These are phyloP conservation scores for Bruguiera parviflora DNA, from an alignment of 345 rosid species.

Conservation along the genomic window DNA sequence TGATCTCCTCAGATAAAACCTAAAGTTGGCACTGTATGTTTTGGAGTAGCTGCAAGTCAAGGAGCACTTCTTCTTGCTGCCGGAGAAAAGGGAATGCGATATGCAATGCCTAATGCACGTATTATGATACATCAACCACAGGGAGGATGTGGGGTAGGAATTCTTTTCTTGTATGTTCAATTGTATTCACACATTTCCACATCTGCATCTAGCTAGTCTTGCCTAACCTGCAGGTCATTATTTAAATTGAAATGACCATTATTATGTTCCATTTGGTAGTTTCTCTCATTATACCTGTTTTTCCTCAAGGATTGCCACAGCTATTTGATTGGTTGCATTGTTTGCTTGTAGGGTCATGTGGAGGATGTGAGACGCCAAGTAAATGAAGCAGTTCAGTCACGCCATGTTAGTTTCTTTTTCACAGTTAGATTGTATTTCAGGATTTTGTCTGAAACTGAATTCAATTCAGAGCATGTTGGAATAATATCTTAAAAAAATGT, in stretches of 20 bases:
- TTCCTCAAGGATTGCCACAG: background rate
- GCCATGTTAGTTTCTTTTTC: slow-evolving; percentile 53
- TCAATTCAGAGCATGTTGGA: background rate
- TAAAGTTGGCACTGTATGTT: slow-evolving; percentile 89
- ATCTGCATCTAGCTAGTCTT: too few species aligned
- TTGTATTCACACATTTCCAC: background rate
- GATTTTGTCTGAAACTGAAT: background rate
- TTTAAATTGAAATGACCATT: too few species aligned
- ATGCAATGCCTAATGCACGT: slow-evolving; percentile 93
- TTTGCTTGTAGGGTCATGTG: slow-evolving; percentile 64
- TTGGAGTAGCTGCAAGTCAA: slow-evolving; percentile 96
- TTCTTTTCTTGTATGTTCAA: slow-evolving; percentile 3
- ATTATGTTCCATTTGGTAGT: too few species aligned
- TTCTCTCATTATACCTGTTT: too few species aligned
- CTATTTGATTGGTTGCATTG: slow-evolving; percentile 2
- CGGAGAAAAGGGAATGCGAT: slow-evolving; percentile 96
- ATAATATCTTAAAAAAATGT: background rate
- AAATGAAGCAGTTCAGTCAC: slow-evolving; percentile 77
- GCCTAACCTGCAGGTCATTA: too few species aligned
- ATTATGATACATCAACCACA: slow-evolving; percentile 94
- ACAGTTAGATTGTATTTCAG: background rate
- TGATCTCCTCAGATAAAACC: slow-evolving; percentile 68
- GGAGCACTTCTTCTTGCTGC: slow-evolving; percentile 92
- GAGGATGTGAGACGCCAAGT: slow-evolving; percentile 89
- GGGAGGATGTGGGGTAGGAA: slow-evolving; percentile 81